Conservation (phyloP, 2,329 filamentous ascomycete species). For the Alternaria atra region DNA sequence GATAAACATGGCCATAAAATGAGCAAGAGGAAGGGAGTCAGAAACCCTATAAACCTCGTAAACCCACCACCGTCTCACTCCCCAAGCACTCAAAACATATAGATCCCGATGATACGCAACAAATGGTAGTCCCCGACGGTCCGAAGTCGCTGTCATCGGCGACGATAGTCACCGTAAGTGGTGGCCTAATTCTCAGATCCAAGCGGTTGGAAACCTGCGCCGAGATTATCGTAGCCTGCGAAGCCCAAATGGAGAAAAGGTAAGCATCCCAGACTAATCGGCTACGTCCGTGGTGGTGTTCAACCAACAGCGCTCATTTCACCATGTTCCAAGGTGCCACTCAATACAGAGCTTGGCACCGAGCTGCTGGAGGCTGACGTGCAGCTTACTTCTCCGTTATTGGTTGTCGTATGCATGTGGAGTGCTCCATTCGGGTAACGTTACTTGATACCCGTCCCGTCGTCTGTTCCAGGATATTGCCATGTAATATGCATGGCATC, state of each 20-base stretch:
- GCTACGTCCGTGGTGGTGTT: not conserved
- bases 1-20: not conserved
- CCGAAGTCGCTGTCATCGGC: not conserved
- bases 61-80: not conserved
- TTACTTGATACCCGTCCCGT: not conserved
- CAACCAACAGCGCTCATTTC: not conserved
- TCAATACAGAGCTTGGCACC: too few species aligned
- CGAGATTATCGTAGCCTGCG: not conserved
- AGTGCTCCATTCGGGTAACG: not conserved
- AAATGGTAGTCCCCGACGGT: not conserved
- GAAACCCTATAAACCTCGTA: not conserved
- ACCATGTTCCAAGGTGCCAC: not conserved
- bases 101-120: not conserved
- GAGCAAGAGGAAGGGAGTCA: not conserved
- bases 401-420: not conserved
- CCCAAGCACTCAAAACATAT: not conserved
- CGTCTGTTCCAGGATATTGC: too few species aligned
- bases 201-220: not conserved
- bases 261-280: not conserved
- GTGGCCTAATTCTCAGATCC: not conserved
- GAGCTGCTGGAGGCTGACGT: not conserved
- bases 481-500: not conserved
- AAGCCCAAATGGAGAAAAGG: not conserved
- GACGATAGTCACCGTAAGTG: not conserved
- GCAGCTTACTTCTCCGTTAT: not conserved